phyloP scores from a whole-genome alignment of 352 stramenopile species.

The Phytophthora multivora region DNA sequence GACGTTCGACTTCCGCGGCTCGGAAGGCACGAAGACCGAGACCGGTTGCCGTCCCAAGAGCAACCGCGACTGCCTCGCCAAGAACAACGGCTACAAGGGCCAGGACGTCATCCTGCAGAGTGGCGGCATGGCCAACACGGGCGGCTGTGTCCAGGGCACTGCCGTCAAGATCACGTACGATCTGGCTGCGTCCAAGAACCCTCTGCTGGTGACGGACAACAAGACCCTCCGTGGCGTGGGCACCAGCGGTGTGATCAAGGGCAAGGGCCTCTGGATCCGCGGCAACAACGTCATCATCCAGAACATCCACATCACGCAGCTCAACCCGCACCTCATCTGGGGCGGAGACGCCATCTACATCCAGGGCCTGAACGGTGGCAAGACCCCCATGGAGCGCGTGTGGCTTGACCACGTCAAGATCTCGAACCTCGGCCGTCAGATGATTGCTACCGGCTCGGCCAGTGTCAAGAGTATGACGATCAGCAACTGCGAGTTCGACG shows the following conservation, averaged over 20 bases:
- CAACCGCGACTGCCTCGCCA: slow-evolving; percentile 48
- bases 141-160: slow-evolving; percentile 48
- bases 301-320: slow-evolving; percentile 27
- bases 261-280: slow-evolving; percentile 44
- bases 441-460: slow-evolving; percentile 36
- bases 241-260: slow-evolving; percentile 45
- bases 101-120: slow-evolving; percentile 63
- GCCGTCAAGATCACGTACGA: slow-evolving; percentile 41
- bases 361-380: slow-evolving; percentile 23
- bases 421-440: slow-evolving; percentile 41
- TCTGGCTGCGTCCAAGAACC: slow-evolving; percentile 27
- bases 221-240: slow-evolving; percentile 55
- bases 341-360: slow-evolving; percentile 32
- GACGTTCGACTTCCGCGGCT: slow-evolving; percentile 57
- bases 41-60: slow-evolving; percentile 47
- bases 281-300: slow-evolving; percentile 56
- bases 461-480: slow-evolving; percentile 49
- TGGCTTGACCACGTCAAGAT: slow-evolving; percentile 63
- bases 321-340: slow-evolving; percentile 4
- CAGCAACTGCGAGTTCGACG: slow-evolving; percentile 58
- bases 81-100: slow-evolving; percentile 60
- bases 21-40: slow-evolving; percentile 55
- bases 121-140: slow-evolving; percentile 54
- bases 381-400: slow-evolving; percentile 27
- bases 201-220: slow-evolving; percentile 39